These are phyloP conservation scores for Sporothrix luriei DNA, from an alignment of 2,329 filamentous ascomycete genomes.

Conservation along the genomic window DNA sequence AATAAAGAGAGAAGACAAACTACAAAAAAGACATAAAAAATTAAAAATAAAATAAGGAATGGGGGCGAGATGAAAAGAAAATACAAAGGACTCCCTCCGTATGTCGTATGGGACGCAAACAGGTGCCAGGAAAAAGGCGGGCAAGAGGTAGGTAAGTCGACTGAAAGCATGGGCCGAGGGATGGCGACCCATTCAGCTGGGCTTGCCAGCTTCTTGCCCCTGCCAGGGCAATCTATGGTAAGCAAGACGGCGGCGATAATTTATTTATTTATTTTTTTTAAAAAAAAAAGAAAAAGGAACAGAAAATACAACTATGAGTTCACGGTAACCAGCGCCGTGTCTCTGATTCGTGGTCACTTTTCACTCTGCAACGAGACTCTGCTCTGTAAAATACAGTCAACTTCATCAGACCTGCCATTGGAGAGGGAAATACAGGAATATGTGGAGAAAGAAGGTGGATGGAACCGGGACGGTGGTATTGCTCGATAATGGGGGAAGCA, in stretches of 20 bases:
- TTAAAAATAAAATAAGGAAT: neutral
- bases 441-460: slow-evolving; percentile 11
- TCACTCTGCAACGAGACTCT: neutral
- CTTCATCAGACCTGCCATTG: too few species aligned
- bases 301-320: neutral
- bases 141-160: too few species aligned
- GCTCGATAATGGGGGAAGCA: neutral
- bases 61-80: neutral
- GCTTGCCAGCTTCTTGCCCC: neutral
- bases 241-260: too few species aligned
- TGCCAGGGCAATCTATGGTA: neutral
- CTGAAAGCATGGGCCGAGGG: neutral
- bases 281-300: too few species aligned
- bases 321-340: neutral
- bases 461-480: neutral
- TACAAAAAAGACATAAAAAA: neutral
- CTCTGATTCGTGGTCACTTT: slow-evolving; percentile 20
- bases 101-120: too few species aligned
- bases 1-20: neutral
- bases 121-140: too few species aligned
- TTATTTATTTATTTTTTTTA: too few species aligned
- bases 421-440: slow-evolving; percentile 5
- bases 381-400: too few species aligned
- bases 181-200: slow-evolving; percentile 25
- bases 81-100: neutral